Percentiles rank a stretch among this genome's conserved stretches.
These are phyloP conservation scores for Myotisia sp. DNA, from an alignment of 2,329 filamentous ascomycete genomes.

Conservation along the genomic window DNA sequence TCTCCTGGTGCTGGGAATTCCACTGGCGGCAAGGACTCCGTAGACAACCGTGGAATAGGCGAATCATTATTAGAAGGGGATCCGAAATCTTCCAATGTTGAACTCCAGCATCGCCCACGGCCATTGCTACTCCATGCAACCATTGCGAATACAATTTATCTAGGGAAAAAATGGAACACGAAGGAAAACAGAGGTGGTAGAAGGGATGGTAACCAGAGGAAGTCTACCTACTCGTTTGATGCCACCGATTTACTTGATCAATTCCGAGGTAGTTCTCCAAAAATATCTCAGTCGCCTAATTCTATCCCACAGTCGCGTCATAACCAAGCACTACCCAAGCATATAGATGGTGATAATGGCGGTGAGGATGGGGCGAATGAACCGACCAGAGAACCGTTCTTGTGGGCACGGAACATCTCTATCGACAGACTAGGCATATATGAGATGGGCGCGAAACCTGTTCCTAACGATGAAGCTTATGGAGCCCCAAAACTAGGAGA, in stretches of 20 bases:
- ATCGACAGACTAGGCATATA: slow-evolving; percentile 66
- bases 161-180: slow-evolving; percentile 2
- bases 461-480: slow-evolving; percentile 27
- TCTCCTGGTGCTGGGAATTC: background rate
- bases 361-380: background rate
- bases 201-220: slow-evolving; percentile 8
- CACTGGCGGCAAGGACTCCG: background rate
- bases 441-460: slow-evolving; percentile 69
- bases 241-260: slow-evolving; percentile 20
- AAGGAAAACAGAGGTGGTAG: slow-evolving; percentile 4
- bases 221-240: slow-evolving; percentile 35
- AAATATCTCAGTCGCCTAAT: background rate
- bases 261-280: slow-evolving; percentile 19
- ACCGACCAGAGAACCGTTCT: slow-evolving; percentile 31
- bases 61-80: too few relatives aligned
- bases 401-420: slow-evolving; percentile 55
- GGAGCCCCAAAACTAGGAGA: slow-evolving; percentile 37
- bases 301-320: too few relatives aligned
- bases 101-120: too few relatives aligned
- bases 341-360: background rate
- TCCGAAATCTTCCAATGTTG: too few relatives aligned
- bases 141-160: slow-evolving; percentile 72
- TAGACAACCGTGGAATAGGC: background rate
- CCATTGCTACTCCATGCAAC: slow-evolving; percentile 70
- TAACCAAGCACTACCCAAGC: background rate